A percentile compares a stretch with the other conserved stretches of the same genome.
These are phyloP conservation scores for Butyriboletus loyo DNA, from an alignment of 768 basidiomycete genomes.

Conservation along the genomic window DNA sequence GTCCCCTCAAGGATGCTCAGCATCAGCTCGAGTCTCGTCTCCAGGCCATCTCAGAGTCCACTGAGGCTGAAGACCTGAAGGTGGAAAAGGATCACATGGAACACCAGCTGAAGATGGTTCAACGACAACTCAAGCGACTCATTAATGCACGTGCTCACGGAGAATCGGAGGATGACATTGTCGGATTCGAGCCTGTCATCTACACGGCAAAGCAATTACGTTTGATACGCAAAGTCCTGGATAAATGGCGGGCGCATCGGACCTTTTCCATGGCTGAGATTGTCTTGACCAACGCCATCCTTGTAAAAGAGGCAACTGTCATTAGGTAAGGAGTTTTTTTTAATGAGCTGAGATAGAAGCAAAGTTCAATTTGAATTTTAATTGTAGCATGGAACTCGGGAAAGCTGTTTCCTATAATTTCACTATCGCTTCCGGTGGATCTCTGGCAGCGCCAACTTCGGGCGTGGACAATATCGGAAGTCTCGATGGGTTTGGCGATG, in stretches of 20 bases:
- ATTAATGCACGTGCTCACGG: conserved; percentile 74
- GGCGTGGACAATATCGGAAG: conserved; percentile 84
- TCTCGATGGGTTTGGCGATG: conserved; percentile 89
- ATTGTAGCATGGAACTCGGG: conserved; percentile 72
- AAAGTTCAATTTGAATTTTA: conserved; percentile 5
- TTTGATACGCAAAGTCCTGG: conserved; percentile 77
- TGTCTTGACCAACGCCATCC: conserved; percentile 77
- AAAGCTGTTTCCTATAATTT: conserved; percentile 93
- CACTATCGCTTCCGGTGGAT: conserved; percentile 79
- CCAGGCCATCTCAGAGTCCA: conserved; percentile 59
- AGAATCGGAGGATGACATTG: conserved; percentile 61
- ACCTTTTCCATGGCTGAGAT: conserved; percentile 92
- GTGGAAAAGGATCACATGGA: conserved; percentile 94
- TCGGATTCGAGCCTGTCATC: conserved; percentile 74
- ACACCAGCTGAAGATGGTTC: conserved; percentile 77
- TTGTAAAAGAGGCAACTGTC: conserved; percentile 92
- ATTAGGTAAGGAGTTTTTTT: conserved; percentile 58
- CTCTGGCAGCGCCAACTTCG: conserved; percentile 75
- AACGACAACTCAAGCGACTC: conserved; percentile 77
- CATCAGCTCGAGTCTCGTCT: conserved; percentile 70
- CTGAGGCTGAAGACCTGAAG: conserved; percentile 81
- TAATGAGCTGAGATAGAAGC: background rate
- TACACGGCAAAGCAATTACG: conserved; percentile 81
- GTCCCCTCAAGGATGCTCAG: conserved; percentile 66
- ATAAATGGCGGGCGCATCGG: conserved; percentile 80